A percentile compares a stretch with the other conserved stretches of the same genome.
phyloP scores from a whole-genome alignment of 163 green algal species.

The Botryococcus braunii region DNA sequence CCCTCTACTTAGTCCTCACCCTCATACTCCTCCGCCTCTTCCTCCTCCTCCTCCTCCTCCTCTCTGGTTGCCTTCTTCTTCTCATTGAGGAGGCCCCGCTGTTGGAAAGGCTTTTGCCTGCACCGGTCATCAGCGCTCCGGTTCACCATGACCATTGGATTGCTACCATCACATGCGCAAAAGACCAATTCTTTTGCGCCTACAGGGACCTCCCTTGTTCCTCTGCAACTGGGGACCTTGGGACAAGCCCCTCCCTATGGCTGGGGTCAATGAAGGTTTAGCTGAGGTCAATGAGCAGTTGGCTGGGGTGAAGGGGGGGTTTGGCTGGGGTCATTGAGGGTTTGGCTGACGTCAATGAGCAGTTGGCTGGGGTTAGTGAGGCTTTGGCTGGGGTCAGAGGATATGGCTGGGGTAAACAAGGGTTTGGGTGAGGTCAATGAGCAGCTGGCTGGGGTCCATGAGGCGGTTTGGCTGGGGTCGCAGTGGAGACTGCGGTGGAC shows the following conservation, averaged over 20 bases:
- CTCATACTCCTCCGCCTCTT: too few species aligned
- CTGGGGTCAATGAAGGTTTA: background rate
- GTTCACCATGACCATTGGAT: too few species aligned
- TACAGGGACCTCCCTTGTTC: too few species aligned
- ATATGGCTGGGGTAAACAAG: background rate
- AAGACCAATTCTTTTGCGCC: too few species aligned
- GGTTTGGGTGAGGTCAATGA: background rate
- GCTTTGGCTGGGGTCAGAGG: background rate
- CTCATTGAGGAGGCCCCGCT: too few species aligned
- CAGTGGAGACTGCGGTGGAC: slow-evolving; percentile 21
- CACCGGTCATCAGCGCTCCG: too few species aligned
- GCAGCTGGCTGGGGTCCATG: background rate
- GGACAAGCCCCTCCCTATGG: background rate
- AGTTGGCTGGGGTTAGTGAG: background rate
- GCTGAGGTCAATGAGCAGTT: background rate
- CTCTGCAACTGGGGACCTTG: background rate
- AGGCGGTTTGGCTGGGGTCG: background rate
- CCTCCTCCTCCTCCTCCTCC: too few species aligned
- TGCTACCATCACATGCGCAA: too few species aligned
- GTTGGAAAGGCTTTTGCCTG: too few species aligned
- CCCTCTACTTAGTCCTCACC: too few species aligned
- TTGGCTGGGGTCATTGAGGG: background rate
- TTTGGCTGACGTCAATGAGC: background rate
- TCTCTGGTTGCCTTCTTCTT: too few species aligned
- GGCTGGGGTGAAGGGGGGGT: background rate